A percentile compares a stretch with the other conserved stretches of the same genome.
Evolutionary conservation across 2,329 filamentous ascomycete species (phyloP).

Genomic region (Fusarium hainanense): DNA sequence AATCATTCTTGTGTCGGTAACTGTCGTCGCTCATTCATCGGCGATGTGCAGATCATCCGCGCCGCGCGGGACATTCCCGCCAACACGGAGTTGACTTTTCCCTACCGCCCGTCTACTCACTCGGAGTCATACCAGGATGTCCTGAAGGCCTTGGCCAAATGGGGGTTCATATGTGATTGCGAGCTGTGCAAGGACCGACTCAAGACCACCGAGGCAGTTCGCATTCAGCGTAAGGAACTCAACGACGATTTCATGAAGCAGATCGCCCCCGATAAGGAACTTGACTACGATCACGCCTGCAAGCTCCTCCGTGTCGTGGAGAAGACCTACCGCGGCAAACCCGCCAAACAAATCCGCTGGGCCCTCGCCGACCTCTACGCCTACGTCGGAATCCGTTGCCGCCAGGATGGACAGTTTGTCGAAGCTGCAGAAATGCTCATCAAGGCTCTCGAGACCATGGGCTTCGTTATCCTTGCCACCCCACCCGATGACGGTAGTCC

Average conservation of each 20-base stretch:
- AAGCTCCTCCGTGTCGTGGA: neutral
- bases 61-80: conserved; percentile 56
- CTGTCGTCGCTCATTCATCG: conserved; percentile 60
- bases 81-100: conserved; percentile 58
- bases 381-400: neutral
- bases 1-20: conserved; percentile 66
- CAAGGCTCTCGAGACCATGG: neutral
- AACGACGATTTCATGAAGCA: neutral
- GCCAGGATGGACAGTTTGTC: neutral
- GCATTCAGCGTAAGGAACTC: neutral
- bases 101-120: conserved; percentile 49
- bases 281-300: neutral
- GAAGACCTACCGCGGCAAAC: neutral
- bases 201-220: neutral
- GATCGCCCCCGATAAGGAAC: neutral
- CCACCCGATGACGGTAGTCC: neutral
- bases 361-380: neutral
- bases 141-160: conserved; percentile 48
- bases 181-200: conserved; percentile 48
- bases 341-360: neutral
- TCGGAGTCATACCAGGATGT: conserved; percentile 43
- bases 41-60: conserved; percentile 64
- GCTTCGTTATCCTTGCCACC: neutral
- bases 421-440: neutral
- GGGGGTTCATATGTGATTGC: conserved; percentile 58